phyloP scores from a whole-genome alignment of 2,329 filamentous ascomycete species.

The Aspergillus sclerotialis region DNA sequence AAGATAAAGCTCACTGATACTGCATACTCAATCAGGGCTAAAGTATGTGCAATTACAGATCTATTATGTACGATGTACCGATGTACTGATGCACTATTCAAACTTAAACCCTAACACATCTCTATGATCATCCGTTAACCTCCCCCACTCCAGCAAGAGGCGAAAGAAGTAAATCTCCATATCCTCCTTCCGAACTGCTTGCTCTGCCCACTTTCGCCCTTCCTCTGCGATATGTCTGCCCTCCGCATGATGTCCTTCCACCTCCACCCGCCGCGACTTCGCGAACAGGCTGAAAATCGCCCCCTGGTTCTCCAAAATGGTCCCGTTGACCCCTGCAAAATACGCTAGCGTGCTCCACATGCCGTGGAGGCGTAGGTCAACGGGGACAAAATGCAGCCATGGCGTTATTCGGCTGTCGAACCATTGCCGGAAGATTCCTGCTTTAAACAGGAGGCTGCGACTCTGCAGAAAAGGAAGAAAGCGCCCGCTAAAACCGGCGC shows the following conservation, averaged over 20 bases:
- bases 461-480: constrained; percentile 64
- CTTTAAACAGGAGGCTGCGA: constrained; percentile 67
- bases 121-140: constrained; percentile 32
- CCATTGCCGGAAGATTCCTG: constrained; percentile 73
- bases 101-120: constrained; percentile 16
- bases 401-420: constrained; percentile 66
- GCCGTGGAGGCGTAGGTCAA: constrained; percentile 68
- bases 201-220: constrained; percentile 62
- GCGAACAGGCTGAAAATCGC: no score
- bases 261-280: no score
- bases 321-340: constrained; percentile 56
- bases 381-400: constrained; percentile 76
- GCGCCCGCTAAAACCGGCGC: constrained; percentile 63
- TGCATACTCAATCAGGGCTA: no score
- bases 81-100: no score
- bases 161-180: constrained; percentile 66
- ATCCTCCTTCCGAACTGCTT: constrained; percentile 62
- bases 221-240: constrained; percentile 59
- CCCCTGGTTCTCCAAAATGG: constrained; percentile 4
- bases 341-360: constrained; percentile 68
- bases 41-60: no score
- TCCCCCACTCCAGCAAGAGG: constrained; percentile 57
- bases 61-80: no score
- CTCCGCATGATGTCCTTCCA: constrained; percentile 41
- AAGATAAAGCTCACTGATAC: no score